Base-by-base conservation (phyloP, 495 filamentous ascomycete genomes). In the Podospora tetraspora region DNA sequence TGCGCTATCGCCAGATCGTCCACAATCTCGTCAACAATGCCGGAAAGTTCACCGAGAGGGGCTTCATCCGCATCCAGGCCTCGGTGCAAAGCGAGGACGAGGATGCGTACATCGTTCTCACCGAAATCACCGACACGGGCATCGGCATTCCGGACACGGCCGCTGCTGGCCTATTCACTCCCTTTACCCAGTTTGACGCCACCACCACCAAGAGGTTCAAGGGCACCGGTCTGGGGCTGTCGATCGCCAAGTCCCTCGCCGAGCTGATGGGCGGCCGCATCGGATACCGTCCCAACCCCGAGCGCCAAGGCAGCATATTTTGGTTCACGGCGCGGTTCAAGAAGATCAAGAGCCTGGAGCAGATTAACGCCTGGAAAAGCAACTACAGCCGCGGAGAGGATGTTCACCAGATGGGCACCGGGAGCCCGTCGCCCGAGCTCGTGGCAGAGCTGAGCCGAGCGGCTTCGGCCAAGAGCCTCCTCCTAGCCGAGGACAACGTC, bases 161-260 rank as follows among this genome's bases (percentile, higher is more conserved):
- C 3, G 86, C 89, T 12, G 79, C 86, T 56, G 83, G 83, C 61
- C 86, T 95, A 16, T 95, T 94, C 77, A 90, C 91, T 63, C 92
- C 91, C 0, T 95, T 95, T 69, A 87, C 89, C 6, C 92, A 95
- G 78, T 90, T 90, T 2, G 91, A 95, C 71, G 72, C 89, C 9
- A 86, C 90, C 1, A 81, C 92, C 24, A 92, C 87, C 69, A 93
- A 92, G 71, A 90, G 89, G 59, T 92, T 88, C 74, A 90, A 90
- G 64, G 92, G 92, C 8, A 94, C 92, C 19, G 92, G 92, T 10
- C 79, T 95, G 1, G 92, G 92, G 16, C 73, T 95, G 21, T 91
- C 88, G 61, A 95, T 95, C 63, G 91, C 90, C 70, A 86, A 88
- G 52, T 90, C 92, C 63, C 82, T 95, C 3, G 85, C 88, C 29